Base-by-base conservation (phyloP, 2,329 filamentous ascomycete species). In the Knufia petricola region DNA sequence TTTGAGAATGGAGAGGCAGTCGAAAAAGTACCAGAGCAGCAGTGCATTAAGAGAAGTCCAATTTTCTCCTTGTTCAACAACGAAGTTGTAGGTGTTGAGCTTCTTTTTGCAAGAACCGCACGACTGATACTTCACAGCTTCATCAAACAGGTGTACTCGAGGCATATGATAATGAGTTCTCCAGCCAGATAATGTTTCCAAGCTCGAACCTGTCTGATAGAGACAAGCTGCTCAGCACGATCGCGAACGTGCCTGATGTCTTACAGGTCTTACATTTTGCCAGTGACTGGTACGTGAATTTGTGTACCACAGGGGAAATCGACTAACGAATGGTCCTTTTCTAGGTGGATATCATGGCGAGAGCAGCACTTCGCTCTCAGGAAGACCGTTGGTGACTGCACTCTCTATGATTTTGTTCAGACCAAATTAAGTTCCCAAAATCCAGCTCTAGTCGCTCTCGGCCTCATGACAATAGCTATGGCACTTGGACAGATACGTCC, bases 41-140 rank as follows among this genome's bases (percentile, higher is more conserved):
- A 47, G 4, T 42, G 38, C 24, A 48, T 46, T 19, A 53, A 48
- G 30, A 31, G 26, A 23, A 53, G 49, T 49, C 52, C 54, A n/a
- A 53, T 56, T 23, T 54, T 52, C 26, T 50, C 52, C 19, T 44
- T 57, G 12, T 57, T 57, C 47, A 55, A 52, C 50, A 56, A 56
- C 32, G 54, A 56, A 28, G 50, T 54, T 24, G 52, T 55, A 46
- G 13, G 52, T 52, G 42, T n/a, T 41, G 28, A 10, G 37, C n/a
- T 13, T 17, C 21, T 23, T 34, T 36, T n/a, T 24, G 6, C 24
- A 3, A 44, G 15, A 17, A 40, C 10, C 10, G 12, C 30, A n/a
- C 17, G 15, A 30, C 46, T 36, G 28, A 38, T 37, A 24, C 24
- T 17, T 23, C 23, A 30, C 20, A 34, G 44, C 32, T 47, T 39